Evolutionary conservation across 192 early-diverging fungal species (phyloP).

Genomic region (Coemansia sp.): DNA sequence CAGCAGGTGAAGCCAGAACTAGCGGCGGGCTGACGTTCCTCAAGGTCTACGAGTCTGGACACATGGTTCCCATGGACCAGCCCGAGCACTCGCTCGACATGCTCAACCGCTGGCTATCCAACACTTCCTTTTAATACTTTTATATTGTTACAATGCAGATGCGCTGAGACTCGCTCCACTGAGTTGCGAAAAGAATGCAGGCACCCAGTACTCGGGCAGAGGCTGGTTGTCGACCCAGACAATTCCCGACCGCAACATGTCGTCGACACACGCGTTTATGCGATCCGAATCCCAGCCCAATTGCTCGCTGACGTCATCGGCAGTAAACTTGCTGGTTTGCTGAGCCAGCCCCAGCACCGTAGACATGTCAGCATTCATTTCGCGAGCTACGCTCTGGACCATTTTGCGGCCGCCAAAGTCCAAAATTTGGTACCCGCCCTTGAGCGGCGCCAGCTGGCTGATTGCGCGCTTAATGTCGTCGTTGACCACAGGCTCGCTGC

Average conservation of each 20-base stretch:
- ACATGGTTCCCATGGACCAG: conserved; percentile 90
- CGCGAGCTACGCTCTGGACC: conserved; percentile 86
- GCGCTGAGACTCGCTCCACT: conserved; percentile 15
- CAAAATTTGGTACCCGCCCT: conserved; percentile 84
- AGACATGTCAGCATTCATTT: conserved; percentile 81
- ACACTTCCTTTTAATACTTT: no score
- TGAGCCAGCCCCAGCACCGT: conserved; percentile 71
- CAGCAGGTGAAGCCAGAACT: conserved; percentile 63
- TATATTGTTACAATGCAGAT: neutral
- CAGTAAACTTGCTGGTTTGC: conserved; percentile 39
- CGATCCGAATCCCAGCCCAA: conserved; percentile 41
- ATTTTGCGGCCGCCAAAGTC: conserved; percentile 75
- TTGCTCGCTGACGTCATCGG: conserved; percentile 23
- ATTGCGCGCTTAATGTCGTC: conserved; percentile 89
- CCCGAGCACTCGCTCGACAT: conserved; percentile 73
- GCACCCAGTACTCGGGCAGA: conserved; percentile 43
- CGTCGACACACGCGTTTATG: conserved; percentile 37
- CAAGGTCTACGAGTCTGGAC: conserved; percentile 78
- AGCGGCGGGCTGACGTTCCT: conserved; percentile 77
- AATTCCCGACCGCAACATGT: conserved; percentile 44
- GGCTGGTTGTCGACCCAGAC: conserved; percentile 41
- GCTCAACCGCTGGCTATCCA: conserved; percentile 75
- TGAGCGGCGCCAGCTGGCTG: conserved; percentile 82
- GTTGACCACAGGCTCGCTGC: conserved; percentile 47
- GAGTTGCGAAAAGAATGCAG: conserved; percentile 41